Evolutionary conservation across 176 grass and related monocot genomes (phyloP).

Genomic region (Themeda triandra): DNA sequence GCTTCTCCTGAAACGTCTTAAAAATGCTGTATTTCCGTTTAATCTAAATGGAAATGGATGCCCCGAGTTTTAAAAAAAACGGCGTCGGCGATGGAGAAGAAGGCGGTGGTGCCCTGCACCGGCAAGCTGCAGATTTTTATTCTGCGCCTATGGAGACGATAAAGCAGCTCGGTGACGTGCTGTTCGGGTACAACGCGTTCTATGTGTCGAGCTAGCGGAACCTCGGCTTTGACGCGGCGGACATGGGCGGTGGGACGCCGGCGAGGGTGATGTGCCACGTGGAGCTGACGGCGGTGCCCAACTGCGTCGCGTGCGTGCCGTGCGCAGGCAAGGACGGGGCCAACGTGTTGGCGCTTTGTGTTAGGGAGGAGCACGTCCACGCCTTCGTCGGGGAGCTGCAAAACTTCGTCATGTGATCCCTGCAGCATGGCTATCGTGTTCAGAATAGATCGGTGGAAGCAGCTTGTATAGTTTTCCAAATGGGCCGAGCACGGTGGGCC

Average conservation of each 20-base stretch:
- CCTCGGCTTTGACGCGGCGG: neutral
- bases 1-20: too few species aligned
- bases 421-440: too few species aligned
- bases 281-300: neutral
- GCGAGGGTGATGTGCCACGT: neutral
- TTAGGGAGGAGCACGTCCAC: neutral
- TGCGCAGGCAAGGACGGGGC: neutral
- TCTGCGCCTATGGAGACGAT: neutral
- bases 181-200: constrained; percentile 4
- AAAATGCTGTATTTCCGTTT: too few species aligned
- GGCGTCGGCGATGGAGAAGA: too few species aligned
- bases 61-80: too few species aligned
- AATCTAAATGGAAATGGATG: too few species aligned
- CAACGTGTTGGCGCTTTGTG: neutral
- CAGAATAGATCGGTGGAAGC: too few species aligned
- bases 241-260: constrained; percentile 8
- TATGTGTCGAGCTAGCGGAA: constrained; percentile 5
- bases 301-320: neutral
- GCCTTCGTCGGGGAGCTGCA: too few species aligned
- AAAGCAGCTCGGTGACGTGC: neutral
- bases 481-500: too few species aligned
- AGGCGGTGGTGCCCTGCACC: too few species aligned
- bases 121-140: neutral
- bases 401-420: too few species aligned
- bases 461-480: too few species aligned